Base-by-base conservation (phyloP, 257 asterid genomes). In the Paulownia fortunei region DNA sequence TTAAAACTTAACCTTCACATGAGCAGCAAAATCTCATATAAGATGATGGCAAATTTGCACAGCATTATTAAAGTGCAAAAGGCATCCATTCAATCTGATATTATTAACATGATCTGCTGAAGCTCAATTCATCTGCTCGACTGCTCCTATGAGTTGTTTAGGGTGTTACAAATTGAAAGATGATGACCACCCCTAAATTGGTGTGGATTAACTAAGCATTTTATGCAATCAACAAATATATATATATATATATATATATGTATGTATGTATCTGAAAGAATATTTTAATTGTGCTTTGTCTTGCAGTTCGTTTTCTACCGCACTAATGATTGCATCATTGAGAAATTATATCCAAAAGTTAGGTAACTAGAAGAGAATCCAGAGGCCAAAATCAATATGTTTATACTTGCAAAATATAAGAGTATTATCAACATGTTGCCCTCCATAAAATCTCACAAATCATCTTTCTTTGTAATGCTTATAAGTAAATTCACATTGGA, bases 61-160 rank as follows among this genome's bases (percentile, higher is more conserved):
- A 13, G 36, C 11, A 34, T 49, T 66, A 61, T 32, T 21, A 15
- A 65, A 66, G 60, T 32, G 69, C 13, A 11, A 72, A 61, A 27
- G 15, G 37, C 51, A 8, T 51, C 4, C 11, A 30, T 51, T 37
- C 49, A 61, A 23, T 78, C 34, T 70, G 67, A 79, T 39, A 69
- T 59, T 54, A 54, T 42, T 39, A 60, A 60, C 72, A 61, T 27
- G 64, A 37, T 36, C 72, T 27, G 44, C 52, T 27, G 81, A 76
- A 52, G 60, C 36, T 27, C 54, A 63, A 65, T 64, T 7, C 24
- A 76, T 66, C 69, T 63, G 62, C 66, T 63, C 30, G 15, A 64
- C 21, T 44, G 49, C 42, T n/a, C 65, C 52, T 46, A 69, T 46
- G 55, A 42, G n/a, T 46, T 13, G n/a, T 39, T 2, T 32, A 49